Evolutionary conservation across 1,284 basidiomycete genomes (phyloP), one percentile per base, ranked within the genome.

Genomic region (Athelia psychrophila): DNA sequence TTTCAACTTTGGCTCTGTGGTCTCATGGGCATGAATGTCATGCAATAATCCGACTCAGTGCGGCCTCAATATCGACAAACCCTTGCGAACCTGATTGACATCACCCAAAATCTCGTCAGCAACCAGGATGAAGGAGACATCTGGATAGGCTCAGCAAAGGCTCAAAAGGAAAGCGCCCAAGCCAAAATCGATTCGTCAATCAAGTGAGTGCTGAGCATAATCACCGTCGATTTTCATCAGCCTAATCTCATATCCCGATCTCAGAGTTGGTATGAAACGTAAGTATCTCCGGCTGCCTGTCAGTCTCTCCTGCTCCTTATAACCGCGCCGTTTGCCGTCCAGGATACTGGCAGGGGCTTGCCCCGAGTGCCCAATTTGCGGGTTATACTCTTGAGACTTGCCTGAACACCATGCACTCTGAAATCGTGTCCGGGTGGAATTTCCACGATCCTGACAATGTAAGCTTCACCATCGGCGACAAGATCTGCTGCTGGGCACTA

Each of bases 261-360:
- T 6, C 42, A 66, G 66, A 6, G 27, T 67, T 4, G 65, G 64
- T 25, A 59, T 54, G 56, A 57, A 59, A 49, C 58, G 65, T 63
- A 3, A 9, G 51, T 53, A 24, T 5, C 15, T 35, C 33, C n/a
- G 12, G 12, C n/a, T 35, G 33, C 10, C 10, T 10, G 10, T 35
- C 12, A n/a, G 9, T 16, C 27, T 6, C 36, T 16, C 24, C 16
- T n/a, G 15, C 18, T 18, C 15, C 44, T 15, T 12, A 10, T 0
- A 19, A 3, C 44, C 20, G 13, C 15, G 44, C 32, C 3, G 8
- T 20, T 16, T 13, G 18, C 48, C 46, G 48, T 3, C 36, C 44
- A 68, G 69, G 54, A 47, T 67, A 67, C 32, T 71, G 67, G 67
- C 51, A 18, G 13, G 59, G 42, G 13, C 61, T 70, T n/a, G 38